Base-by-base conservation (phyloP, 2,329 filamentous ascomycete species). In the Dactylella cylindrospora region DNA sequence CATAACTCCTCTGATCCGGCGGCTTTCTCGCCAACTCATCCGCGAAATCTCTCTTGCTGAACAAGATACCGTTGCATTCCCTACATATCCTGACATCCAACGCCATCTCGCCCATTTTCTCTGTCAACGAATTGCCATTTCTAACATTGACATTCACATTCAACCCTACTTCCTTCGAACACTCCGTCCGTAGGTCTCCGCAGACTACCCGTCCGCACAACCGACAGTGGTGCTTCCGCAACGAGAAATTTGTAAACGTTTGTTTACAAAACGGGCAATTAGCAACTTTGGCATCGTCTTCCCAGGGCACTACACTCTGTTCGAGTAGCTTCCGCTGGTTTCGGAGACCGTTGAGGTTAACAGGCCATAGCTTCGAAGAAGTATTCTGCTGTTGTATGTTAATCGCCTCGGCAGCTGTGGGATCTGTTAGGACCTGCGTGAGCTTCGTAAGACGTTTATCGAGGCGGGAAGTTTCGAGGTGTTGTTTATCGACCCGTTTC, bases 231-330 rank as follows among this genome's bases (percentile, higher is more conserved):
- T 97, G 93, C 67, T 93, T 79, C 68, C 93, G 82, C 70, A 97
- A 95, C 1, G 89, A 87, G 80, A 95, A 97, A 10, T 84, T 86
- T 0, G 89, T 86, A 72, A 98, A 98, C 53, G 95, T 89, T 69
- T 98, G 93, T 70, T 95, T 88, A 69, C 93, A 98, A 70, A 95
- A 95, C 0, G 93, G 93, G 70, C 93, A 98, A 66, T 84, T 84
- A 1, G 78, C 65, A 4, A 98, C 90, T 25, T 78, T 81, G 0
- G 84, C 79, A 72, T 98, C 93, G 46, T 97, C 90, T 72, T 98
- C 88, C 93, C 93, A 98, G 0, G 85, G 86, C 12, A 98, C 90
- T 5, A 98, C 82, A 0, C 87, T 90, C 71, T 98, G 93, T 71
- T 98, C 93, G 3, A 97, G 76, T 10, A 81, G 71, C 71, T 95